Base-by-base conservation (phyloP, 176 grass and related monocot species). In the Saccharum officinarum region DNA sequence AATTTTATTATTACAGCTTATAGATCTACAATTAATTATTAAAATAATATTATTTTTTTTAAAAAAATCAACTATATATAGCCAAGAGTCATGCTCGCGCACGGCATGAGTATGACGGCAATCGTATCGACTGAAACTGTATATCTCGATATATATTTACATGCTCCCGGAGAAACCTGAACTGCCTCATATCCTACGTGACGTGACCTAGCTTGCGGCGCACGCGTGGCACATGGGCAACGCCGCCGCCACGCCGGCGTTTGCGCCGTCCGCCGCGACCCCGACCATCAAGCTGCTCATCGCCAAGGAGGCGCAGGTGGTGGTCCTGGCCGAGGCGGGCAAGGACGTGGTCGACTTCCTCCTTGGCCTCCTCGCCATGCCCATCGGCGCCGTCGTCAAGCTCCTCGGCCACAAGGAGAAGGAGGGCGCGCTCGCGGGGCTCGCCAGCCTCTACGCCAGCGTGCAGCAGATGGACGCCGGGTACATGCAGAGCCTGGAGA, bases 311-410 rank as follows among this genome's bases (percentile, higher is more conserved):
- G 45, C 86, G 17, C 4, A 86, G 10, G 76, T 37, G 17, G 89
- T 94, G 68, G 20, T 71, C 68, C 38, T 71, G 4, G 68, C 68
- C 10, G 37, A 95, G 70, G 79, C 75, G 0, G 20, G 40, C 39
- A 89, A 95, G 59, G 86, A 85, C 23, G 78, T 82, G 0, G 80
- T 87, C 1, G 93, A 92, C 71, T 89, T 95, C 80, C 61, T 95
- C n/a, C 69, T 92, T 5, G 15, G 75, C 28, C 76, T 92, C 12
- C 68, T 95, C 10, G 8, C 69, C 2, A 44, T 85, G 15, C 88
- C 86, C 0, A 0, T 90, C 3, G 75, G 74, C 6, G 47, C 23
- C 20, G 16, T 73, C 0, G 66, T 26, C 1, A 87, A 74, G 34
- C 37, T 92, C 1, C 55, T 20, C 54, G 47, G 47, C 47, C 16